Evolutionary conservation across 345 rosid genomes (phyloP).

Genomic region (Kernera saxatilis): DNA sequence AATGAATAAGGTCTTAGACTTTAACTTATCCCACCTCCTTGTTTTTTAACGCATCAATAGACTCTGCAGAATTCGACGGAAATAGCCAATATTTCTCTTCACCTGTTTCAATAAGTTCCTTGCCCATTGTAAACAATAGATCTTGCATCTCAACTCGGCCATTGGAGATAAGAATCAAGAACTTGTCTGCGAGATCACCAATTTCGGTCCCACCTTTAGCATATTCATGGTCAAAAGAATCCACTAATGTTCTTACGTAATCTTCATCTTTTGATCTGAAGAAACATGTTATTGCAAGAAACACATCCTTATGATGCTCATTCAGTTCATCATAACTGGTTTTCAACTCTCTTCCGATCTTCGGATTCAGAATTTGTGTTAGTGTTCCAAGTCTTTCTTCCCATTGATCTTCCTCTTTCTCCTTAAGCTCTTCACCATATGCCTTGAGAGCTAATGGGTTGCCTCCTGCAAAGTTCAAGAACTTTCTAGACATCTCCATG

Average conservation of each 20-base stretch:
- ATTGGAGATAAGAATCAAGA: neutral
- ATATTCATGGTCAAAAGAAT: too few species aligned
- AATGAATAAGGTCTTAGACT: too few species aligned
- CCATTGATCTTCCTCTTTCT: slow-evolving; percentile 3
- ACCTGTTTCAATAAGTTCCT: neutral
- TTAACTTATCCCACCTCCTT: too few species aligned
- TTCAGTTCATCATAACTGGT: slow-evolving; percentile 20
- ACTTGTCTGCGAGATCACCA: slow-evolving; percentile 19
- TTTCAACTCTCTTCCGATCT: neutral
- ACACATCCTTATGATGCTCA: neutral
- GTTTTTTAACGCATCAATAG: neutral
- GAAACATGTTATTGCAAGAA: slow-evolving; percentile 34
- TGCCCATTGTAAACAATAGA: slow-evolving; percentile 16
- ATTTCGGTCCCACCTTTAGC: too few species aligned
- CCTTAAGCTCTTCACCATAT: neutral
- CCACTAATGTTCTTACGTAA: too few species aligned
- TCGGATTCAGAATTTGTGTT: neutral
- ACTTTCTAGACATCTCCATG: neutral
- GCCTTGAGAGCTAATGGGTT: slow-evolving; percentile 32
- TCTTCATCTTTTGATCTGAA: neutral
- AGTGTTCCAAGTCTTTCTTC: neutral
- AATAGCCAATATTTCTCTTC: slow-evolving; percentile 12
- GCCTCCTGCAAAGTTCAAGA: slow-evolving; percentile 8
- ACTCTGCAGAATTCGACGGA: neutral
- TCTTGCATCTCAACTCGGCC: slow-evolving; percentile 18